Base-by-base conservation (phyloP, 208 protist species). In the Crithidia bombi region DNA sequence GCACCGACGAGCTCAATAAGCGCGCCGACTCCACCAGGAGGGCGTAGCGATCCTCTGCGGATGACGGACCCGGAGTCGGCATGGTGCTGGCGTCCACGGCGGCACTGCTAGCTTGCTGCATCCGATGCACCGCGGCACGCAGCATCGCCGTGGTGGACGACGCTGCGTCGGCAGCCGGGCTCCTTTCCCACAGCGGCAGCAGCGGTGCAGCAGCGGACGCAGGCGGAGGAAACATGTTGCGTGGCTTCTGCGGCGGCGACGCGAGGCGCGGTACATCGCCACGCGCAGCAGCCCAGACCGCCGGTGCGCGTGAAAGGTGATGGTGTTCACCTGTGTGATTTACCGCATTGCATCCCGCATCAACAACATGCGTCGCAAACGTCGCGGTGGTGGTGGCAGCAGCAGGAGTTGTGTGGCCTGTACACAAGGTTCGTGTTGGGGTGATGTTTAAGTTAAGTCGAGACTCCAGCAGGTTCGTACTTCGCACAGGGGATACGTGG, bases 1-100 rank as follows among this genome's bases (percentile, higher is more conserved):
- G 52, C 35, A 47, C 52, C 26, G 61, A 50, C 14, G 69, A 46
- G 36, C 61, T 64, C 28, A 68, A 35, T 17, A 68, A 52, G 14
- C 35, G 69, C 9, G 61, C 15, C 12, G 61, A 63, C 44, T 47
- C 69, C 17, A 64, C 61, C 17, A 47, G 49, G 3, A 58, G 50
- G 2, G 62, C 39, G 44, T 39, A 65, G 33, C 69, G 61, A 5
- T 69, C 61, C 23, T 17, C 52, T 0, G 41, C 26, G 62, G 47
- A 11, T 17, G 21, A 56, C 15, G 38, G 28, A 2, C 5, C 17
- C 3, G 32, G 46, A 15, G 46, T 46, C 4, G 46, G 21, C 5
- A 26, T 23, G 28, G 30, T 11, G 23, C 46, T 56, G 61, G 44
- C 30, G 61, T 66, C 61, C 47, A 56, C 23, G 25, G 61, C 61